Conservation (phyloP, 164 flowering plant species). For the Piper longum region DNA sequence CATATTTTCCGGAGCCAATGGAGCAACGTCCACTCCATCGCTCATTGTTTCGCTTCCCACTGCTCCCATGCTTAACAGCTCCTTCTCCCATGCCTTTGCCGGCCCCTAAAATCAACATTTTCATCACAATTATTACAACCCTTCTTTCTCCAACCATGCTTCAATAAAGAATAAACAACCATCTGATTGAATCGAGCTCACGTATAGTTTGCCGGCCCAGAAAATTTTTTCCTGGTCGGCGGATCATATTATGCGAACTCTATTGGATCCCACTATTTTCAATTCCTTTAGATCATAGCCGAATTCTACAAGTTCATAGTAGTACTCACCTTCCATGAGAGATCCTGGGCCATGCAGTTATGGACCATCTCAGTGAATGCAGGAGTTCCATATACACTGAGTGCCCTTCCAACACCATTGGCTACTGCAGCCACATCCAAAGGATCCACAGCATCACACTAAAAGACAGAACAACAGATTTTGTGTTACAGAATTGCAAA, state of each 20-base stretch:
- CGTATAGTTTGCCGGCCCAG: not conserved
- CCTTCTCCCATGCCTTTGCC: not conserved
- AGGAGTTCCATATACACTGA: constrained; percentile 43
- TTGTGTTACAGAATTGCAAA: not conserved
- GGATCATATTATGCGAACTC: too few relatives aligned
- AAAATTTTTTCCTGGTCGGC: not conserved
- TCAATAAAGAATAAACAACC: too few relatives aligned
- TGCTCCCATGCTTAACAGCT: not conserved
- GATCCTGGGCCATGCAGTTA: constrained; percentile 89
- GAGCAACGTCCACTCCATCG: not conserved
- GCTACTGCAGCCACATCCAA: constrained; percentile 54
- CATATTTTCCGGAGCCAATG: not conserved
- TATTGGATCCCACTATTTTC: too few relatives aligned
- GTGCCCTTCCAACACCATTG: constrained; percentile 41
- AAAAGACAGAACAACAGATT: not conserved
- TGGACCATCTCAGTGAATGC: constrained; percentile 56
- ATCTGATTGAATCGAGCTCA: too few relatives aligned
- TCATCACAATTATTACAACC: not conserved
- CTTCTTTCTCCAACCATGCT: too few relatives aligned
- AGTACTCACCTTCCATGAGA: constrained; percentile 85
- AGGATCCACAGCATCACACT: constrained; percentile 74
- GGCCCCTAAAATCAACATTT: not conserved
- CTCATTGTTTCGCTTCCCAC: not conserved
- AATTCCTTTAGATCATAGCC: too few relatives aligned
- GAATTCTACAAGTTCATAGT: not conserved